Conservation (phyloP, 345 rosid species). For the Ailanthus altissimus region DNA sequence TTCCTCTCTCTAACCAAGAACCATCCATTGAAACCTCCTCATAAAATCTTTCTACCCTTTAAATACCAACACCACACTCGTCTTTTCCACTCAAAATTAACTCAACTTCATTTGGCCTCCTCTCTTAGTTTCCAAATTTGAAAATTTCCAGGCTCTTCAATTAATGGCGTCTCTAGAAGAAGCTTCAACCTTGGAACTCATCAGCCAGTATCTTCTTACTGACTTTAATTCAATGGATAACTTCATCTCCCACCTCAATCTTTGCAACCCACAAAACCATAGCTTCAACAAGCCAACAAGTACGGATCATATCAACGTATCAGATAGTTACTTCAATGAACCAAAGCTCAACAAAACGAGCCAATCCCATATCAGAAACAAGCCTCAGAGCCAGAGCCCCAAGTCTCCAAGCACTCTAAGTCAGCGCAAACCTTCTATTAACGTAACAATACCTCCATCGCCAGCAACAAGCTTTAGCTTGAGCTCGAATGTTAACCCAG, state of each 20-base stretch:
- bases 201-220: slow-evolving; percentile 62
- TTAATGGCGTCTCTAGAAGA: slow-evolving; percentile 39
- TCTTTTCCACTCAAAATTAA: slow-evolving; percentile 37
- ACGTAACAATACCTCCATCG: slow-evolving; percentile 48
- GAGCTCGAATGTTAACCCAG: slow-evolving; percentile 17
- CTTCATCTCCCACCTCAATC: slow-evolving; percentile 27
- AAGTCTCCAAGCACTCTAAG: slow-evolving; percentile 50
- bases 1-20: slow-evolving; percentile 14
- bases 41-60: slow-evolving; percentile 11
- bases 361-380: neutral
- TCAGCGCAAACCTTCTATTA: slow-evolving; percentile 66
- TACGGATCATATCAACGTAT: neutral
- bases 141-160: neutral
- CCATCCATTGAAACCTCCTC: neutral
- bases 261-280: slow-evolving; percentile 2
- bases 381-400: slow-evolving; percentile 3
- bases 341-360: neutral
- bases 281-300: neutral
- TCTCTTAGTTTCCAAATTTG: neutral
- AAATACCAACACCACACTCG: slow-evolving; percentile 20
- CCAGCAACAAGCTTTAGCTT: slow-evolving; percentile 23
- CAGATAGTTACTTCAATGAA: slow-evolving; percentile 9
- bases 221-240: slow-evolving; percentile 44
- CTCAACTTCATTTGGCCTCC: neutral
- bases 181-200: slow-evolving; percentile 50